Evolutionary conservation across 75 land plant species (phyloP), one percentile per base, ranked within the genome.

Genomic region (Selaginella moellendorffii): DNA sequence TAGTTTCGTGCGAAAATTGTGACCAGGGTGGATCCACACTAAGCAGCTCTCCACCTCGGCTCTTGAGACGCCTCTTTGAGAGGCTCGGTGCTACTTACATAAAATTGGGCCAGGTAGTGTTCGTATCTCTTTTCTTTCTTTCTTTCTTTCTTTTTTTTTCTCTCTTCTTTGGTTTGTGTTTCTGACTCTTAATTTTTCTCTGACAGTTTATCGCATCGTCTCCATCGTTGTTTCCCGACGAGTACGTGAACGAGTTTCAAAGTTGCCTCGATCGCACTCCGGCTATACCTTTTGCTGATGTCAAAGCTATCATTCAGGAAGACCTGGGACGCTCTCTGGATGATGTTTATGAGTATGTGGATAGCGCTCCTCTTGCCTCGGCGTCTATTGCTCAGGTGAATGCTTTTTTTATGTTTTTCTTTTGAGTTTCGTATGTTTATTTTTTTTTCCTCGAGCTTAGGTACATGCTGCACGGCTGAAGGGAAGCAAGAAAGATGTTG

Each of bases 71-170:
- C 30, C 61, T 95, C 28, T 95, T 95, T 82, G 99, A 95, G 72
- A 77, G 82, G 64, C 74, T 95, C 78, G 99, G 99, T 28, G 99
- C 99, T 64, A 95, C 99, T 1, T 95, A 95, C 76, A 89, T 95
- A 62, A 95, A 95, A 72, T 65, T 95, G 53, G 99, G 99, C 59
- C 99, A 95, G 92, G 99, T 95, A 10, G n/a, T 51, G 14, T 36
- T 5, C 46, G 14, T 14, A 36, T 36, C 5, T 36, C 46, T 5
- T 36, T 36, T 36, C 5, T 5, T 36, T 5, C 46, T 36, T 5
- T 36, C 14, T 5, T 36, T 36, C 46, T 36, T 5, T 5, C 46
- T 36, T 36, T 36, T 36, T 5, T 36, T 36, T 5, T 36, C 8
- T 68, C 64, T 65, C 9, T 12, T 71, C 24, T 2, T 26, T 24